Base-by-base conservation (phyloP, 768 basidiomycete species). In the Kwoniella sp. region DNA sequence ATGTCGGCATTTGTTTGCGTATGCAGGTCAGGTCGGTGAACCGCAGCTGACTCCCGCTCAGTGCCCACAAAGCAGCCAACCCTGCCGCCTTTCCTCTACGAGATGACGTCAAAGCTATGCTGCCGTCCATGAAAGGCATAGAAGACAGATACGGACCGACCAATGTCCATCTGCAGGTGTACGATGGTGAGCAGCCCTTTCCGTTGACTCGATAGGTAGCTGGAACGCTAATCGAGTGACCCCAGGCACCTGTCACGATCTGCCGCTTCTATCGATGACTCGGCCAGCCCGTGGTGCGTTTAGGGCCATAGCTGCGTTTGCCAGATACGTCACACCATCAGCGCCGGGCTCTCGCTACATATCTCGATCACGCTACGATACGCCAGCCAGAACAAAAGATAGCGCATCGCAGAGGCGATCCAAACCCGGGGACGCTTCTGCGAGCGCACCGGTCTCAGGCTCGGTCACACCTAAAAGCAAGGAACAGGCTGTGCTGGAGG, bases 161-260 rank as follows among this genome's bases (percentile, higher is more conserved):
- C 1, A 79, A 84, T 50, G 89, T 93, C 15, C 91, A 96, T 76
- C 77, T 96, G 10, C 91, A 96, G 71, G 83, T 95, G 1, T 95
- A 90, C 67, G 91, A 96, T 67, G 89, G 83, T 83, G 56, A 27
- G 77, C 46, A 0, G 0, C 17, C 17, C 29, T 48, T 45, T 38
- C 47, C 26, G 31, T 36, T 47, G 33, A 46, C n/a, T 17, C 50
- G 33, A 7, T 17, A 4, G n/a, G 22, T 14, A 12, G 3, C 25
- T 32, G 40, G 7, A 28, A n/a, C n/a, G n/a, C n/a, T n/a, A n/a
- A n/a, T n/a, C n/a, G n/a, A n/a, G n/a, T n/a, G n/a, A n/a, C n/a
- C 19, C 23, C 54, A 84, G 83, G 88, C 80, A 84, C 84, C 78
- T 84, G 84, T 48, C 85, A 87, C 73, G 86, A 86, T 31, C 73